Percentiles rank a stretch among this genome's conserved stretches.
phyloP scores from a whole-genome alignment of 1,284 basidiomycete genomes.

The Ceratobasidium sp. region DNA sequence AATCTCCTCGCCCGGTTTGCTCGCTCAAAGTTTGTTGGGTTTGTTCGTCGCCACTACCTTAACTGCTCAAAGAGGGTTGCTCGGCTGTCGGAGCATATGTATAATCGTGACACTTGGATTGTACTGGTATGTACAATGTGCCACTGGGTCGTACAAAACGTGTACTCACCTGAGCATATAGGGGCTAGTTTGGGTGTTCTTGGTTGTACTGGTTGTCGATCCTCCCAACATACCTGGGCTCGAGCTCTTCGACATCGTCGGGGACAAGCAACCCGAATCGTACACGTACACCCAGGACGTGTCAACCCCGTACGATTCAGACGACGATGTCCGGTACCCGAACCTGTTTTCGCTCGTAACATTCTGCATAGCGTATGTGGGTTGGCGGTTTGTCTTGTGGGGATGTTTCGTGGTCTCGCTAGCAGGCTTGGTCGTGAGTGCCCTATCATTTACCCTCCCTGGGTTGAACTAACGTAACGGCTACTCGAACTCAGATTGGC shows the following conservation, averaged over 20 bases:
- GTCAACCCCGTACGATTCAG: neutral
- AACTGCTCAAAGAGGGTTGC: neutral
- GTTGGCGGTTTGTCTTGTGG: neutral
- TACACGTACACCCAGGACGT: no score
- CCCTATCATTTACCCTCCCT: neutral
- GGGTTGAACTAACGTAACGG: neutral
- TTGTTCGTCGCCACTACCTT: no score
- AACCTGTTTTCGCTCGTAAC: slow-evolving; percentile 2
- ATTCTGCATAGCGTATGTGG: neutral
- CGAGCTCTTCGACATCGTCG: neutral
- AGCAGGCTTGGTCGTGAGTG: neutral
- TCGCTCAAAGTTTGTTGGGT: neutral
- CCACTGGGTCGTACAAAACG: neutral
- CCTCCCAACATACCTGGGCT: neutral
- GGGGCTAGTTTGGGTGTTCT: neutral
- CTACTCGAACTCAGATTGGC: neutral
- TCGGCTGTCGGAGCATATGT: neutral
- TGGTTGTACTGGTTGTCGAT: neutral
- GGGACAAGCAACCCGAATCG: neutral
- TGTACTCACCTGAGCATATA: neutral
- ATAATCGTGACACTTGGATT: neutral
- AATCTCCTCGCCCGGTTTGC: neutral
- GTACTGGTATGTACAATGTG: neutral
- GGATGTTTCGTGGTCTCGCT: neutral
- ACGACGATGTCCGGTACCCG: neutral